Evolutionary conservation across 2,329 filamentous ascomycete genomes (phyloP), one percentile per base, ranked within the genome.

Genomic region (Botrytis aclada): DNA sequence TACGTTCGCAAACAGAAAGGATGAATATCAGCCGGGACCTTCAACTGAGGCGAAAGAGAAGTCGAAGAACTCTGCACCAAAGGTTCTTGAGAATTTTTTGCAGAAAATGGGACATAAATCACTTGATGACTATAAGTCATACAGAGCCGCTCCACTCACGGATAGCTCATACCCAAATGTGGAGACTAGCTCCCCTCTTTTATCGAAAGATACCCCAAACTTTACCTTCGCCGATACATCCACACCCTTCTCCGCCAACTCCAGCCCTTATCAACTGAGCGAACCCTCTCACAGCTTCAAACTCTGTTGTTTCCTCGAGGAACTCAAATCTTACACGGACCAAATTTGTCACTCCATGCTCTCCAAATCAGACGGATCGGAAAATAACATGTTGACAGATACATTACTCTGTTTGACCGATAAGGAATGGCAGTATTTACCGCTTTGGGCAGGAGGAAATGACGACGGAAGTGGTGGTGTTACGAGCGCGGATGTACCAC

Each of bases 401-500:
- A 83, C 80, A 2, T 80, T 90, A 0, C 83, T 90, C 0, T 85
- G 83, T 8, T 83, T 92, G 2, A 81, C 82, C 0, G 84, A 88
- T 5, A 82, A 86, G 2, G 90, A 93, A 81, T 85, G 88, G 75
- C 87, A 87, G 72, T 92, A 86, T 75, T 83, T 92, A 4, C 90
- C 90, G 0, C 82, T 92, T 6, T 92, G 89, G 89, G 89, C 89
- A 0, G 89, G 87, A 6, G 90, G 86, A 1, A 80, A 84, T 43
- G 84, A 87, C 66, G 86, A 88, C 72, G 86, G 82, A 0, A 83
- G 82, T 0, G 86, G 86, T 3, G 85, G 83, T 22, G 85, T 87
- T 2, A 88, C 84, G 75, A 80, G 79, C 0, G 82, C 83, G 14
- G 45, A 72, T 1, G 76, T 81, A 3, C 81, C 81, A 0, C 79